phyloP scores from a whole-genome alignment of 2,329 filamentous ascomycete genomes.

The Periconia sp. region DNA sequence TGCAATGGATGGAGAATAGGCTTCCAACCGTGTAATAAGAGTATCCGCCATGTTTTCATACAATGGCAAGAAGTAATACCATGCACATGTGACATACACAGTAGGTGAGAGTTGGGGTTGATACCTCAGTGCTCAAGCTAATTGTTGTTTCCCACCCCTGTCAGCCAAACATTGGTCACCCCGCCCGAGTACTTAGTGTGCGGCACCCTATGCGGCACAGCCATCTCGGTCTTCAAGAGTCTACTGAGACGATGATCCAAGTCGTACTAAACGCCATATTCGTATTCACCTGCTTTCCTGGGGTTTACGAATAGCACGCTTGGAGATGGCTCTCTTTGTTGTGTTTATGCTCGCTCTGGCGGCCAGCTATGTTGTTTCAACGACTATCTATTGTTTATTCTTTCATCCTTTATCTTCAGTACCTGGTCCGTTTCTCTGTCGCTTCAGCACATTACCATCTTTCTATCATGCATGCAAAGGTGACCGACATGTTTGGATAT shows the following conservation, averaged over 20 bases:
- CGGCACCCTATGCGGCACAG: too few species aligned
- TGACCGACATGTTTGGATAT: slow-evolving; percentile 15
- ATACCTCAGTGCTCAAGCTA: too few species aligned
- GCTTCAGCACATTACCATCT: slow-evolving; percentile 6
- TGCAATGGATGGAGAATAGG: background rate
- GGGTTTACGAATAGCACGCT: background rate
- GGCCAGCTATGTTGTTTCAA: background rate
- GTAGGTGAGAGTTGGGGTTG: background rate
- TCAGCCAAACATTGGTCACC: too few species aligned
- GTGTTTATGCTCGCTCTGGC: background rate
- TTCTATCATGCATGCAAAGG: slow-evolving; percentile 17
- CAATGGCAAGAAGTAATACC: background rate
- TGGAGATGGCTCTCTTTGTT: background rate
- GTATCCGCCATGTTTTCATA: background rate
- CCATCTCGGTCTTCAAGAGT: too few species aligned
- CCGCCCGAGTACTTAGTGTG: too few species aligned
- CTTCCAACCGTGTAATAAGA: background rate
- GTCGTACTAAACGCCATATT: background rate
- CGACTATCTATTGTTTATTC: slow-evolving; percentile 10
- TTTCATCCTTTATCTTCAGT: slow-evolving; percentile 12
- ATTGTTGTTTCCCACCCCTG: too few species aligned
- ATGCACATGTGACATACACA: background rate
- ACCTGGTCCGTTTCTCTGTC: slow-evolving; percentile 9
- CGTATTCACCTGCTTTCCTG: background rate
- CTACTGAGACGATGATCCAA: too few species aligned